A percentile compares a stretch with the other conserved stretches of the same genome.
These are phyloP conservation scores for Eutrema heterophyllum DNA, from an alignment of 345 rosid genomes.

Conservation along the genomic window DNA sequence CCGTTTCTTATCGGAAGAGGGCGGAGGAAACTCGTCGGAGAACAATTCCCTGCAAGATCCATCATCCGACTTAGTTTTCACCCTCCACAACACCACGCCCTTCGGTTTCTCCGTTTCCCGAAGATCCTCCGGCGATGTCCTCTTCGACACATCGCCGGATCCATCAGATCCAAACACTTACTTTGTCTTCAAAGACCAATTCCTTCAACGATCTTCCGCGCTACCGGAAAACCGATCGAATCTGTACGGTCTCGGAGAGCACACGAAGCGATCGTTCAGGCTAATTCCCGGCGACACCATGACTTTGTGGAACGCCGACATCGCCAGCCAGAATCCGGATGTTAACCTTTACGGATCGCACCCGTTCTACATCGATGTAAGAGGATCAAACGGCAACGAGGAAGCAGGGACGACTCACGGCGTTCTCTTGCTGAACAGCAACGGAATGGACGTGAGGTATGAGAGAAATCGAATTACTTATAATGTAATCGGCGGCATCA, in stretches of 20 bases:
- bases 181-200: conserved; percentile 70
- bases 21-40: not conserved
- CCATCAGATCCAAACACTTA: conserved; percentile 28
- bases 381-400: conserved; percentile 35
- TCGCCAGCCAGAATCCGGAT: conserved; percentile 33
- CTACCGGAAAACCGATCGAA: conserved; percentile 46
- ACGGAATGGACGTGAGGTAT: conserved; percentile 66
- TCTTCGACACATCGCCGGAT: conserved; percentile 48
- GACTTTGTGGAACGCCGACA: conserved; percentile 63
- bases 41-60: conserved; percentile 19
- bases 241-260: conserved; percentile 76
- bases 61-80: conserved; percentile 52
- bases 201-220: conserved; percentile 53
- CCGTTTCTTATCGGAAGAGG: conserved; percentile 1
- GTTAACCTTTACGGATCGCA: conserved; percentile 73
- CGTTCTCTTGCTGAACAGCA: conserved; percentile 57
- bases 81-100: conserved; percentile 49
- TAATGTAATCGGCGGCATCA: conserved; percentile 56
- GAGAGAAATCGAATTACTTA: conserved; percentile 53
- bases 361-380: conserved; percentile 65
- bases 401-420: conserved; percentile 56
- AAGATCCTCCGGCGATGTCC: conserved; percentile 54
- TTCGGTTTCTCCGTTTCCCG: conserved; percentile 60
- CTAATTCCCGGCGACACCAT: conserved; percentile 29
- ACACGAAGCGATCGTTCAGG: conserved; percentile 52